These are phyloP conservation scores for Micromonas pusilla DNA, from an alignment of 139 green algal genomes.

Conservation along the genomic window DNA sequence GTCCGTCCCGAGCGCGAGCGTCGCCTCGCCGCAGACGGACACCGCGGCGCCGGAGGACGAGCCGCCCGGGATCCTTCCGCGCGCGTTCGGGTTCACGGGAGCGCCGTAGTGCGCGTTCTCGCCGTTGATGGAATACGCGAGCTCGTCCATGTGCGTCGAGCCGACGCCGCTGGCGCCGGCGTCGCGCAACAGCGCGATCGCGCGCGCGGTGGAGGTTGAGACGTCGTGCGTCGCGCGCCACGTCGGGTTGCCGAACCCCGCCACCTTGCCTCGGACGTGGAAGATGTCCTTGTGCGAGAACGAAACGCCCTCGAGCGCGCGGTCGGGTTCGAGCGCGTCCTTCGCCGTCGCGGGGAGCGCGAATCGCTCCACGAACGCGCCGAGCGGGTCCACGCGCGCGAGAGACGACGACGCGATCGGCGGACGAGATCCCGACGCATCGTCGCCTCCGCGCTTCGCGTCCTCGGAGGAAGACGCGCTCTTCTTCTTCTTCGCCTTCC, in stretches of 20 bases:
- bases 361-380: background rate
- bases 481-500: too few relatives aligned
- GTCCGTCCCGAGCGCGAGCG: slow-evolving; percentile 72
- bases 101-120: slow-evolving; percentile 84
- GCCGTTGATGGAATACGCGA: slow-evolving; percentile 70
- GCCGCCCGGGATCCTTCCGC: slow-evolving; percentile 72
- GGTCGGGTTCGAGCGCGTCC: too few relatives aligned
- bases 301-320: background rate
- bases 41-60: slow-evolving; percentile 83
- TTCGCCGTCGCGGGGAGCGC: background rate
- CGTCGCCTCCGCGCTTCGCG: too few relatives aligned
- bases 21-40: slow-evolving; percentile 48
- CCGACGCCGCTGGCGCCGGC: slow-evolving; percentile 60
- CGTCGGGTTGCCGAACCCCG: slow-evolving; percentile 65
- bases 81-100: slow-evolving; percentile 70
- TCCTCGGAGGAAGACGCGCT: too few relatives aligned
- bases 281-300: slow-evolving; percentile 22
- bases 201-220: slow-evolving; percentile 47
- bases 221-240: slow-evolving; percentile 68
- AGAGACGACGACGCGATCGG: too few relatives aligned
- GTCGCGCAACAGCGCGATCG: slow-evolving; percentile 61
- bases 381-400: too few relatives aligned
- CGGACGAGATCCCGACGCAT: too few relatives aligned
- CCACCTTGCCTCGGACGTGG: slow-evolving; percentile 53
- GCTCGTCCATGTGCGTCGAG: slow-evolving; percentile 87